These are phyloP conservation scores for Alternaria sp. DNA, from an alignment of 2,329 filamentous ascomycete species.

Conservation along the genomic window DNA sequence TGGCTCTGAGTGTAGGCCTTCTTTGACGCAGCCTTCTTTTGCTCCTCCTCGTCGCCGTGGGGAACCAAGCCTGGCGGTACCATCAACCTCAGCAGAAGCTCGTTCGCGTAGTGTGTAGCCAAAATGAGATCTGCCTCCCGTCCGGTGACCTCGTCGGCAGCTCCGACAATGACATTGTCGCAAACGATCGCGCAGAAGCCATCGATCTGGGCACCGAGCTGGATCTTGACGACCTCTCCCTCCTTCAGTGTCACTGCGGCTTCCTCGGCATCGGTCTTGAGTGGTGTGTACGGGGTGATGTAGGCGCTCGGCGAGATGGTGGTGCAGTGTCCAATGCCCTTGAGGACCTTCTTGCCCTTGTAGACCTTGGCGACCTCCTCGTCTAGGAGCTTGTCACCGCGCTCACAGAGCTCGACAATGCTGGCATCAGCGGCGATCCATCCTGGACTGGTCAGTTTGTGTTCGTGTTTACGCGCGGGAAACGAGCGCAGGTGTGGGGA, in stretches of 20 bases:
- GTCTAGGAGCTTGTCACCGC: conserved; percentile 92
- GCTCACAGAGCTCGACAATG: conserved; percentile 92
- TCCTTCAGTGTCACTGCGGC: conserved; percentile 79
- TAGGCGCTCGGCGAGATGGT: conserved; percentile 93
- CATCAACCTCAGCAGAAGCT: conserved; percentile 89
- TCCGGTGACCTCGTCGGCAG: conserved; percentile 71
- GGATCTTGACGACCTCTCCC: conserved; percentile 92
- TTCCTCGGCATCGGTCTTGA: conserved; percentile 85
- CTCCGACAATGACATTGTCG: conserved; percentile 80
- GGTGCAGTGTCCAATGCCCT: conserved; percentile 93
- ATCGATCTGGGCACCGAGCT: conserved; percentile 98
- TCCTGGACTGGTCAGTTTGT: conserved; percentile 53
- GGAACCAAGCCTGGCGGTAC: conserved; percentile 86
- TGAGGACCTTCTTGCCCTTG: conserved; percentile 95
- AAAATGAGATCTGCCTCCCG: conserved; percentile 85
- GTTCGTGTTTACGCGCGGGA: conserved; percentile 1
- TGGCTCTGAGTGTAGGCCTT: conserved; percentile 85
- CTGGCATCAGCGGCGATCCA: conserved; percentile 84
- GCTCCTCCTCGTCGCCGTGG: conserved; percentile 88
- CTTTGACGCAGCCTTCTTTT: conserved; percentile 79
- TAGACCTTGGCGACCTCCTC: conserved; percentile 96
- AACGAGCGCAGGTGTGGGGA: conserved; percentile 4
- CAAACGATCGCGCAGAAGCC: conserved; percentile 96
- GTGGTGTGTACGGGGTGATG: conserved; percentile 94
- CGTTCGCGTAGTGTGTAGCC: conserved; percentile 93